phyloP scores from a whole-genome alignment of 441 rosid species.

The Macaranga tanarius region DNA sequence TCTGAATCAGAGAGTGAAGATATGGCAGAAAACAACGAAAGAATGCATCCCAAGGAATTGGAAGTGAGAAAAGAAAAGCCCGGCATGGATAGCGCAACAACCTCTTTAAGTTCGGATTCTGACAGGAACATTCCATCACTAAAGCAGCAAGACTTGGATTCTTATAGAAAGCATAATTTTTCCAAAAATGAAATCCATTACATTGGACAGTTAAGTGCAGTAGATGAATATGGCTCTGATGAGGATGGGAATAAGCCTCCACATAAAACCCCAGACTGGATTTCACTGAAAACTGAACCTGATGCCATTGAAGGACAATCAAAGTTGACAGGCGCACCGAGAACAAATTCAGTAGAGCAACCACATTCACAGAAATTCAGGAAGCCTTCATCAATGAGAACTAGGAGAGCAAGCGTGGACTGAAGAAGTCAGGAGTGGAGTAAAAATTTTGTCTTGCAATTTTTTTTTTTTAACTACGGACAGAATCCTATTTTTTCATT shows the following conservation, averaged over 20 bases:
- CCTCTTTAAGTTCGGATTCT: conserved; percentile 22
- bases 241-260: conserved; percentile 13
- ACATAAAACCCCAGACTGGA: conserved; percentile 9
- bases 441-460: background rate
- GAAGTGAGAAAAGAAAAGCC: conserved; percentile 14
- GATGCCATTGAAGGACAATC: conserved; percentile 4
- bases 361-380: too few species aligned
- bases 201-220: background rate
- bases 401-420: background rate
- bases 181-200: background rate
- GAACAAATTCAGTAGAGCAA: background rate
- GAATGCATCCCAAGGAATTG: conserved; percentile 5
- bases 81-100: conserved; percentile 12
- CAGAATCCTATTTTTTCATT: background rate
- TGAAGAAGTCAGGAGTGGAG: background rate
- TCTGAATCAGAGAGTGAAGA: conserved; percentile 27
- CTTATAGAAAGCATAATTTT: background rate
- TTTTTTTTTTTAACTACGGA: background rate
- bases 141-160: conserved; percentile 15
- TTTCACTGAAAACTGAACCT: conserved; percentile 9
- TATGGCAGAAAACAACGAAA: background rate
- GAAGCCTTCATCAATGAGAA: conserved; percentile 5
- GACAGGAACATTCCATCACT: background rate
- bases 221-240: conserved; percentile 17
- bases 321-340: background rate